phyloP scores from a whole-genome alignment of 1,284 basidiomycete species.

The Trichosporon sp. region DNA sequence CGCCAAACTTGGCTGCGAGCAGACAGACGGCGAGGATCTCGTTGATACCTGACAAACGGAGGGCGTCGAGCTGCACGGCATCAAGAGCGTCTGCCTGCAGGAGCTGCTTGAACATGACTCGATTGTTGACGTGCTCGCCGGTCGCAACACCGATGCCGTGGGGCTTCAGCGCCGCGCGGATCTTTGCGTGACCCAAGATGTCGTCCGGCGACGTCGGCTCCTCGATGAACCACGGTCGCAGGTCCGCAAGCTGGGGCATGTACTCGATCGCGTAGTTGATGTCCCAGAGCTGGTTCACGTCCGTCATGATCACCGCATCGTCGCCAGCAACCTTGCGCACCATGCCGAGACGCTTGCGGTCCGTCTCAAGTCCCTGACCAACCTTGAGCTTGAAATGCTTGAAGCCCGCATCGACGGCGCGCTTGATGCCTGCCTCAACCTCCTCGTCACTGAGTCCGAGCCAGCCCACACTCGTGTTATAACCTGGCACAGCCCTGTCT shows the following conservation, averaged over 20 bases:
- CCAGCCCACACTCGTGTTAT: slow-evolving; percentile 89
- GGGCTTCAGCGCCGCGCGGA: slow-evolving; percentile 66
- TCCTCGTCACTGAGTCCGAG: slow-evolving; percentile 79
- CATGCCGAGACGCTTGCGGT: slow-evolving; percentile 78
- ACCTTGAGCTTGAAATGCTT: slow-evolving; percentile 96
- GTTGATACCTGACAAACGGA: slow-evolving; percentile 85
- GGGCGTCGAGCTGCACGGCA: slow-evolving; percentile 89
- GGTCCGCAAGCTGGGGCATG: slow-evolving; percentile 71
- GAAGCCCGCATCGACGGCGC: slow-evolving; percentile 79
- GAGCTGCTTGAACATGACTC: slow-evolving; percentile 86
- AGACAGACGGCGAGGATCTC: slow-evolving; percentile 85
- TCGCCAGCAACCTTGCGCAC: slow-evolving; percentile 91
- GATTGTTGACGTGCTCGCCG: slow-evolving; percentile 90
- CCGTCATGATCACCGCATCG: slow-evolving; percentile 62
- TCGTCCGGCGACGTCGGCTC: slow-evolving; percentile 92
- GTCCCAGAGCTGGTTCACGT: slow-evolving; percentile 72
- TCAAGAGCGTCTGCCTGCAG: slow-evolving; percentile 88
- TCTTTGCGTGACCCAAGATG: slow-evolving; percentile 61
- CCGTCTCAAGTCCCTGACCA: slow-evolving; percentile 73
- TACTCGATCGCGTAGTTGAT: slow-evolving; percentile 85
- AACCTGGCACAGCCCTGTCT: slow-evolving; percentile 36
- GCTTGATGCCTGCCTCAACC: slow-evolving; percentile 75
- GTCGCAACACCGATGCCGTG: slow-evolving; percentile 88
- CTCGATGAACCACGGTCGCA: slow-evolving; percentile 93
- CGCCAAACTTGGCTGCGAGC: slow-evolving; percentile 81